A percentile compares a stretch with the other conserved stretches of the same genome.
phyloP scores from a whole-genome alignment of 148 eudicot species.

The Persicaria maculosa region DNA sequence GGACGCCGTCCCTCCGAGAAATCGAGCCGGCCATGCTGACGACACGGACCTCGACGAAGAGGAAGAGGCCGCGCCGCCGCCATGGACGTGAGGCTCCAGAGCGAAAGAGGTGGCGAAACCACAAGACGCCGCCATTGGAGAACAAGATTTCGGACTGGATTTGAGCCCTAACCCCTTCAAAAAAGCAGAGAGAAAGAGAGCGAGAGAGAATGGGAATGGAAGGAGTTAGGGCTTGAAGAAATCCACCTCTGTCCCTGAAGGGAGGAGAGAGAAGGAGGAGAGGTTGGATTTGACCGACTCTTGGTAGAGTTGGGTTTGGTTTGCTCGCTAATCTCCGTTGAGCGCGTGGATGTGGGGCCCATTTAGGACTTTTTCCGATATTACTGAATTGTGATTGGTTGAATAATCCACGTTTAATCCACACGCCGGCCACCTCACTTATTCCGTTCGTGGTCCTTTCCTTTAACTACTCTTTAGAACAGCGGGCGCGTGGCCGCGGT shows the following conservation, averaged over 20 bases:
- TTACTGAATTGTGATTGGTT: constrained; percentile 40
- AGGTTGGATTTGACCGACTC: background rate
- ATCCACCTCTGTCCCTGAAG: background rate
- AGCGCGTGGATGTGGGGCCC: background rate
- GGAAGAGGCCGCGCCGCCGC: constrained; percentile 24
- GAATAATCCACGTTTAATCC: constrained; percentile 44
- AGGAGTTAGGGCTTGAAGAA: background rate
- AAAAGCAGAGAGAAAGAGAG: background rate
- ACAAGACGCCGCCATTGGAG: constrained; percentile 56
- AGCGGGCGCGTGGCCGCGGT: background rate
- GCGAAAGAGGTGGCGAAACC: constrained; percentile 38
- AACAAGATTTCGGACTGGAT: background rate
- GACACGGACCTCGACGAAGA: constrained; percentile 12
- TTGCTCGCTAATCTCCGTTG: background rate
- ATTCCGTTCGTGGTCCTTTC: background rate
- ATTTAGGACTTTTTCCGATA: constrained; percentile 12
- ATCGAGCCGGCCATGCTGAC: constrained; percentile 23
- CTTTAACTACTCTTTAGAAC: background rate
- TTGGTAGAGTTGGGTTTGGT: background rate
- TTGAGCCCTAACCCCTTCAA: background rate
- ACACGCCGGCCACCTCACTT: constrained; percentile 28
- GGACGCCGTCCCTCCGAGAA: constrained; percentile 17
- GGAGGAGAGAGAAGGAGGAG: constrained; percentile 4
- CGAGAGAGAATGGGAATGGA: constrained; percentile 11
- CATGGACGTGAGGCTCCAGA: constrained; percentile 42